Evolutionary conservation across 1,284 basidiomycete genomes (phyloP), one percentile per base, ranked within the genome.

Genomic region (Salmacisia buchloeana): DNA sequence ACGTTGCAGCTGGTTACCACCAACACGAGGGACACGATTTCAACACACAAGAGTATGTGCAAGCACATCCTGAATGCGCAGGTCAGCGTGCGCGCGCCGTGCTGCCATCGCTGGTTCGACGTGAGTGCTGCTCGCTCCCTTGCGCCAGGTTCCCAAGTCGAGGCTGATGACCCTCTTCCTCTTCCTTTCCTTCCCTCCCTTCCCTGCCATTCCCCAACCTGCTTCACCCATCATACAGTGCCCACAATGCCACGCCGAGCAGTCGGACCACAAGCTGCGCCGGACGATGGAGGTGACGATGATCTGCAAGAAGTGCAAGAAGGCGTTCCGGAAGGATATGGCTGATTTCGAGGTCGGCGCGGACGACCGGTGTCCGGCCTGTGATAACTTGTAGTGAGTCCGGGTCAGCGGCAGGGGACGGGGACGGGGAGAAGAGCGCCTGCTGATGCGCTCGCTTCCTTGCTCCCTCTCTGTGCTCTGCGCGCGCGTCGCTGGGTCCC

Each of bases 351-450:
- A 98, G 76, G 49, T 18, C 13, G 92, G 96, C 79, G 90, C 90
- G 69, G 94, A 98, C 79, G 94, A 98, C 82, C 97, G 88, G 80
- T 98, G 96, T 79, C 94, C 96, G 0, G 89, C 97, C 81, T 97
- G 94, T 79, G 93, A 96, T 81, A 97, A 98, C 79, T 92, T 94
- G 79, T 97, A 93, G 49, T 54, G 27, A 54, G 49, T 54, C 45
- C 41, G 21, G 41, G 10, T 57, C 33, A 57, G 7, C 18, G n/a
- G 39, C 15, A 15, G 15, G 39, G 39, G 39, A 41, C 18, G 18
- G n/a, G 39, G n/a, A 41, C 18, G n/a, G 39, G 39, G n/a, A 41
- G n/a, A 41, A 15, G 39, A 41, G 39, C 15, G 39, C n/a, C 18
- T 41, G 39, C 15, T 41, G n/a, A 41, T 15, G 39, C 39, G 15